A percentile compares a stretch with the other conserved stretches of the same genome.
Conservation (phyloP, 768 basidiomycete species). For the Mycena venus region DNA sequence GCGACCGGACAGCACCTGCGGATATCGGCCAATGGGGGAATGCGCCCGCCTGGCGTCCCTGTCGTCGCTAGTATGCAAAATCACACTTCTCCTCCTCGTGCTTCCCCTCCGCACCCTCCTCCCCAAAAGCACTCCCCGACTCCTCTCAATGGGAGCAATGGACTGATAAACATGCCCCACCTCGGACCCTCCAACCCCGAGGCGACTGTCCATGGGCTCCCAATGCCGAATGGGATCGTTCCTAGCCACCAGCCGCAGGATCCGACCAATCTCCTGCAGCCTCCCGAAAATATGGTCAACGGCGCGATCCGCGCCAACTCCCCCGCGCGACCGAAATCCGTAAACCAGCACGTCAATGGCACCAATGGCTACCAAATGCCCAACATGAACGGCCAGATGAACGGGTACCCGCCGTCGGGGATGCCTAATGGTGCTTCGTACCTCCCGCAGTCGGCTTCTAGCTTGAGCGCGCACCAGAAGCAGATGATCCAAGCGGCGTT, state of each 20-base stretch:
- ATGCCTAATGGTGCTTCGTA: conserved; percentile 52
- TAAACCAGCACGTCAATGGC: conserved; percentile 56
- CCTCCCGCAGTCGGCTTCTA: conserved; percentile 51
- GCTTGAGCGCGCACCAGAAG: conserved; percentile 69
- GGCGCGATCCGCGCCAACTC: conserved; percentile 43
- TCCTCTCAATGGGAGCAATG: conserved; percentile 51
- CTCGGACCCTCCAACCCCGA: conserved; percentile 57
- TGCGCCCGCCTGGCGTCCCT: conserved; percentile 61
- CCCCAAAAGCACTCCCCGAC: conserved; percentile 47
- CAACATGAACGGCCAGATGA: conserved; percentile 44
- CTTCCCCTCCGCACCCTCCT: conserved; percentile 55
- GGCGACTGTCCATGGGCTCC: conserved; percentile 36
- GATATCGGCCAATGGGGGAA: conserved; percentile 70
- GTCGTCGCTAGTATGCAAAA: conserved; percentile 48
- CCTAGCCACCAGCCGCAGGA: conserved; percentile 47
- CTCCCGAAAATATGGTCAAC: conserved; percentile 42
- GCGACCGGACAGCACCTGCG: conserved; percentile 68
- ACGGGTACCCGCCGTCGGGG: conserved; percentile 47
- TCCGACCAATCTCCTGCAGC: conserved; percentile 30
- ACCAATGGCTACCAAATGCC: conserved; percentile 64
- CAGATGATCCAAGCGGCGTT: conserved; percentile 72
- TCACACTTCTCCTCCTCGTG: conserved; percentile 46
- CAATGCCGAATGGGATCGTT: conserved; percentile 49
- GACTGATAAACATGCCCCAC: conserved; percentile 57
- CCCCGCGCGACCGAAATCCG: conserved; percentile 63